Conservation (phyloP, 2,329 filamentous ascomycete species). For the Ascochyta lentis region DNA sequence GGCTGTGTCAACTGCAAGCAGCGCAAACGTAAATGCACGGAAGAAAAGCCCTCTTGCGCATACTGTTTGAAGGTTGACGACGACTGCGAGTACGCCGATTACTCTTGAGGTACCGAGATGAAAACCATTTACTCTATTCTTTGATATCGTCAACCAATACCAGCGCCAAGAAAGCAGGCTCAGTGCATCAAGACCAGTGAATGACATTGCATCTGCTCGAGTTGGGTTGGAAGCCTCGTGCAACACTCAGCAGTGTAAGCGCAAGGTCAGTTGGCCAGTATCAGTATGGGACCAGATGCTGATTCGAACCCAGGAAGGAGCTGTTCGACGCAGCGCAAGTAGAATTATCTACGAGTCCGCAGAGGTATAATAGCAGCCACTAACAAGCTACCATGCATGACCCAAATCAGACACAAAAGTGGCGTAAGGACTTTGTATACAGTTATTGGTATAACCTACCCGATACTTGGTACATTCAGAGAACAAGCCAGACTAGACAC, state of each 20-base stretch:
- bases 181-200: neutral
- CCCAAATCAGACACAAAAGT: no score
- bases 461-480: no score
- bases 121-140: neutral
- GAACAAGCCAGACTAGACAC: no score
- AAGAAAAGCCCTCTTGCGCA: conserved; percentile 40
- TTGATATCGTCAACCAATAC: neutral
- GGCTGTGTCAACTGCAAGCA: conserved; percentile 40
- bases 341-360: neutral
- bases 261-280: neutral
- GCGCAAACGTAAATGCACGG: conserved; percentile 40
- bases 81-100: conserved; percentile 36
- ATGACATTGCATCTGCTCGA: neutral
- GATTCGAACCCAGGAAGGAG: neutral
- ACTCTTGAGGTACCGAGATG: conserved; percentile 14
- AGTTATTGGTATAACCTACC: no score
- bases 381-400: no score
- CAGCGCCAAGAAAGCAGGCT: neutral
- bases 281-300: neutral
- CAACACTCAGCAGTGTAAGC: neutral
- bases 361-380: no score
- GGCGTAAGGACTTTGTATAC: no score
- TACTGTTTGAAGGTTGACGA: conserved; percentile 39
- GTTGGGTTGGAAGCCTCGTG: no score
- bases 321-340: neutral